A percentile compares a stretch with the other conserved stretches of the same genome.
These are phyloP conservation scores for Eucalyptus guilfoylei DNA, from an alignment of 345 rosid genomes.

Conservation along the genomic window DNA sequence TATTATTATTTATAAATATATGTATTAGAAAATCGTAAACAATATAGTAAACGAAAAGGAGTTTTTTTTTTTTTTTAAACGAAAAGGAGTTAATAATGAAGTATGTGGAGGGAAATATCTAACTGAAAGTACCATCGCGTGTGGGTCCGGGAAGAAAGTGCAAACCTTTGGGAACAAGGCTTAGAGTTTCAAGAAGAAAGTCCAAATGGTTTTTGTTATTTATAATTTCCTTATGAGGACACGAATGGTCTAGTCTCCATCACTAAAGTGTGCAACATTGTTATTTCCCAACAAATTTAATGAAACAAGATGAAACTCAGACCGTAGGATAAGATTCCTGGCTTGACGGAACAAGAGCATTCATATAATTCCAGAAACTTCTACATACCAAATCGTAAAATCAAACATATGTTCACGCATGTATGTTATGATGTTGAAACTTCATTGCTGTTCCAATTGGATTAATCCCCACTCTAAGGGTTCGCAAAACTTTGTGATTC, in stretches of 20 bases:
- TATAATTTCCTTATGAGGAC: background rate
- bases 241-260: background rate
- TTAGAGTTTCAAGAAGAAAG: background rate
- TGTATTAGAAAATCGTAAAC: background rate
- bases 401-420: background rate
- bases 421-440: fast-evolving
- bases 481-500: background rate
- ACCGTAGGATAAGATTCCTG: background rate
- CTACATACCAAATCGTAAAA: background rate
- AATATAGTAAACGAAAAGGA: background rate
- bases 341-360: background rate
- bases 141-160: background rate
- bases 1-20: background rate
- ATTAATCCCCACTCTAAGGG: background rate
- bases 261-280: background rate
- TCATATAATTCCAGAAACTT: background rate
- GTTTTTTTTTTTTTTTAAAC: too few relatives aligned
- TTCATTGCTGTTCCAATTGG: background rate
- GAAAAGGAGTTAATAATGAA: background rate
- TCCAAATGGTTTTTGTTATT: background rate
- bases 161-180: background rate
- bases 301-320: background rate
- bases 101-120: background rate
- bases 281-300: background rate
- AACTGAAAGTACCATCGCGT: background rate